These are phyloP conservation scores for Malbranchea zuffiana DNA, from an alignment of 2,329 filamentous ascomycete genomes.

Conservation along the genomic window DNA sequence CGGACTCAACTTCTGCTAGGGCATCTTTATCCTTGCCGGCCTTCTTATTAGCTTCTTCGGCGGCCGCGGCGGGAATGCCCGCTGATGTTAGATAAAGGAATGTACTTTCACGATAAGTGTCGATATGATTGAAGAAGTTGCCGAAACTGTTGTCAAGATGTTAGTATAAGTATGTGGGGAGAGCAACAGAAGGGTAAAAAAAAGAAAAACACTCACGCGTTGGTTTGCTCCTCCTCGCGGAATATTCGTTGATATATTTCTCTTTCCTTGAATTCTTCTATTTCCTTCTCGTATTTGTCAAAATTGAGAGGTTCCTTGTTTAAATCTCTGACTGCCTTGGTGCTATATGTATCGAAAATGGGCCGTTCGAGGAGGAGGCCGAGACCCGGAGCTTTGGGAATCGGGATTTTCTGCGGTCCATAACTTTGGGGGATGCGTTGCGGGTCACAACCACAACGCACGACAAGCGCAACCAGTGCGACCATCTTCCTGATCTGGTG, in stretches of 20 bases:
- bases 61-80: slow-evolving; percentile 50
- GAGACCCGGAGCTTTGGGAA: slow-evolving; percentile 85
- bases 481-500: slow-evolving; percentile 99
- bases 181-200: neutral
- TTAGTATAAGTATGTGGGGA: neutral
- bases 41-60: slow-evolving; percentile 8
- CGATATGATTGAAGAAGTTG: slow-evolving; percentile 67
- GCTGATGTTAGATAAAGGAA: slow-evolving; percentile 66
- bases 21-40: slow-evolving; percentile 21
- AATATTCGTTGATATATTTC: slow-evolving; percentile 92
- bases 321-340: slow-evolving; percentile 52
- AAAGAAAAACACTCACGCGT: slow-evolving; percentile 53
- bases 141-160: slow-evolving; percentile 48
- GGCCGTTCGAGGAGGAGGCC: slow-evolving; percentile 82
- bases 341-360: slow-evolving; percentile 84
- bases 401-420: slow-evolving; percentile 60
- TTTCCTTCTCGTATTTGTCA: slow-evolving; percentile 61
- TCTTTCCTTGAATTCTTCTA: slow-evolving; percentile 79
- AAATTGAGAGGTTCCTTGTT: slow-evolving; percentile 66
- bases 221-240: slow-evolving; percentile 74
- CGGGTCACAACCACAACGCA: slow-evolving; percentile 69
- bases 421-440: slow-evolving; percentile 65
- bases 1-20: slow-evolving; percentile 22
- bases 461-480: slow-evolving; percentile 73
- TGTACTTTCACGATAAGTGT: slow-evolving; percentile 59